Base-by-base conservation (phyloP, 139 green algal species). In the Chlorella sp. region DNA sequence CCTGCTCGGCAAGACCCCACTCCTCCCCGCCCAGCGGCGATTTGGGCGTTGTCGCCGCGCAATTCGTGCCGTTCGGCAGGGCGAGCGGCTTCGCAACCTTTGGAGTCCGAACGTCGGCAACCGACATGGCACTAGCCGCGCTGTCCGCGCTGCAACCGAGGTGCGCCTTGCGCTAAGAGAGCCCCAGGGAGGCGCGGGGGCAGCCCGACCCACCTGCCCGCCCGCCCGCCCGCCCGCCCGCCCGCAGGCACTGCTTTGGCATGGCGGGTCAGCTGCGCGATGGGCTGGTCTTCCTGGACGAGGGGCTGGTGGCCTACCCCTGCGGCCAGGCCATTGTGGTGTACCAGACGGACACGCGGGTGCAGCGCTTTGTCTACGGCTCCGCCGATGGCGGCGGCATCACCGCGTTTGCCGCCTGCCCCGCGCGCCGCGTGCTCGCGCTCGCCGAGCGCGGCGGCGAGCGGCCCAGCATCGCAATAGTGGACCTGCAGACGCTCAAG, bases 401-500 rank as follows among this genome's bases (percentile, higher is more conserved):
- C 72, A 92, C 82, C 33, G 91, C 91, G 8, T 74, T 96, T 14
- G 87, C 89, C 8, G 68, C 97, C 5, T 91, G 85, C 12, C 66
- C 85, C 42, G 91, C 90, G 65, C 82, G 79, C 60, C 93, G 91
- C 73, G 86, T 90, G 31, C 73, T 97, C 48, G 92, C 92, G 12
- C 87, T 97, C 25, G 91, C 91, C 3, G 94, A 98, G 79, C 73
- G 78, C 2, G 85, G 85, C 0, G 92, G 96, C 33, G 93, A 91
- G 61, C 74, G 67, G 8, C 79, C 78, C 9, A 77, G 53, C 45
- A 90, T 98, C 25, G 93, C 87, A 25, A 79, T 97, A 1, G 97
- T 92, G 71, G 94, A 98, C 77, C 79, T 96, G 77, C 84, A 92
- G 50, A 96, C 92, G 1, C 82, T 97, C 1, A 98, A 97, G 77